These are phyloP conservation scores for Selenicereus undatus DNA, from an alignment of 148 eudicot species.

Conservation along the genomic window DNA sequence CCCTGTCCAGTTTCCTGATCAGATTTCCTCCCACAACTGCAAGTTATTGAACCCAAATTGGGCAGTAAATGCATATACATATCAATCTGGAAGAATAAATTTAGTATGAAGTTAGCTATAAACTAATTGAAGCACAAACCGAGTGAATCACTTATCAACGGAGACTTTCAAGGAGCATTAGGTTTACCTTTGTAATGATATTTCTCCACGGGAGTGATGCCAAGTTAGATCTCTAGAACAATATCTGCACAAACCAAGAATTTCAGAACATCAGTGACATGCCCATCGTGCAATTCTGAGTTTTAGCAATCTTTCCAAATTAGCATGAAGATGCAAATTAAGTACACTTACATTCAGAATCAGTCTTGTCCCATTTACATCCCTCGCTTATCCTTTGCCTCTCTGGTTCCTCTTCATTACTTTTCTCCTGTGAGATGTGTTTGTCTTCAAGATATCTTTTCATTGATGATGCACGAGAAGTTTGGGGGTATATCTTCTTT, in stretches of 20 bases:
- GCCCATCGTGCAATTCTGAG: not conserved
- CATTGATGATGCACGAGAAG: slow-evolving; percentile 50
- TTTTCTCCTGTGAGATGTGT: slow-evolving; percentile 25
- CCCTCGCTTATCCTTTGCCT: slow-evolving; percentile 41
- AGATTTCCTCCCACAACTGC: slow-evolving; percentile 18
- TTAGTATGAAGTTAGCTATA: slow-evolving; percentile 9
- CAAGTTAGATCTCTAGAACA: slow-evolving; percentile 84
- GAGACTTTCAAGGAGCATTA: not conserved
- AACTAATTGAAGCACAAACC: not conserved
- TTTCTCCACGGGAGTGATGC: slow-evolving; percentile 16
- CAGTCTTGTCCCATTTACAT: slow-evolving; percentile 90
- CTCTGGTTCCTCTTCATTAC: slow-evolving; percentile 43
- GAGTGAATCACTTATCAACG: not conserved
- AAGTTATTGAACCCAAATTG: slow-evolving; percentile 24
- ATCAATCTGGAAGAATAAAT: slow-evolving; percentile 22
- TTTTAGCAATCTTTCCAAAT: not conserved
- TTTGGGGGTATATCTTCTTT: slow-evolving; percentile 72
- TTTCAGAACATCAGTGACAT: slow-evolving; percentile 17
- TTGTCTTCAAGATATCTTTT: slow-evolving; percentile 59
- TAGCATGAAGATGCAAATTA: not conserved
- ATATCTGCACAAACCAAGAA: slow-evolving; percentile 61
- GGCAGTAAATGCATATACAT: slow-evolving; percentile 14
- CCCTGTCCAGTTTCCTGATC: slow-evolving; percentile 13
- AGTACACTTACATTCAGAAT: slow-evolving; percentile 74
- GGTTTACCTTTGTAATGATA: slow-evolving; percentile 26